These are phyloP conservation scores for Aspergillus kassunensis DNA, from an alignment of 495 filamentous ascomycete species.

Conservation along the genomic window DNA sequence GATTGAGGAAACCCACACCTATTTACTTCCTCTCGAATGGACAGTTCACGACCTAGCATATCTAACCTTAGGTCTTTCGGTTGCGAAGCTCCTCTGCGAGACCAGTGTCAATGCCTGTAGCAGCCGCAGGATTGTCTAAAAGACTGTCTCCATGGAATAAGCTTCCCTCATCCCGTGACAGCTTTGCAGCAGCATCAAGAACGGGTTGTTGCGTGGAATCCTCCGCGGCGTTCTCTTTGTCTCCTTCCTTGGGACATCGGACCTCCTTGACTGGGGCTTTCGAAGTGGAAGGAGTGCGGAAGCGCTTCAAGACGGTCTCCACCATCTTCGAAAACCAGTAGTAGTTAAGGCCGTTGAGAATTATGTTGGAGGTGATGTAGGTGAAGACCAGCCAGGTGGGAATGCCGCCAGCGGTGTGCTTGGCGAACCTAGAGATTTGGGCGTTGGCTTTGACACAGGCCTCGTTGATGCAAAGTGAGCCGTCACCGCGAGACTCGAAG, in stretches of 20 bases:
- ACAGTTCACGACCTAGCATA: too few relatives aligned
- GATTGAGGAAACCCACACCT: too few relatives aligned
- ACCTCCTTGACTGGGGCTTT: constrained; percentile 3
- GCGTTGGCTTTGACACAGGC: constrained; percentile 33
- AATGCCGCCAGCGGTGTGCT: constrained; percentile 45
- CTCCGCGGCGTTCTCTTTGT: constrained; percentile 21
- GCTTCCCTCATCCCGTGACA: constrained; percentile 34
- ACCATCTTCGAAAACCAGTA: constrained; percentile 99
- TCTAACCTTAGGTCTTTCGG: constrained; percentile 17
- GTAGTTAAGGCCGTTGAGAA: constrained; percentile 84
- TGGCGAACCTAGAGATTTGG: constrained; percentile 51
- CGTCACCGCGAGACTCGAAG: constrained; percentile 32
- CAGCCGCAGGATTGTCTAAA: constrained; percentile 17
- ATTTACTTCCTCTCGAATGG: neutral
- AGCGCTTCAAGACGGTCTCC: constrained; percentile 81
- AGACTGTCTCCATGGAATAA: constrained; percentile 26
- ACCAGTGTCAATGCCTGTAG: constrained; percentile 24
- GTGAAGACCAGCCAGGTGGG: constrained; percentile 76
- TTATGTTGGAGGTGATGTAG: constrained; percentile 74
- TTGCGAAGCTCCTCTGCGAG: constrained; percentile 27
- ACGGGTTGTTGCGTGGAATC: constrained; percentile 31
- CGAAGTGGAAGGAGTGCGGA: constrained; percentile 45
- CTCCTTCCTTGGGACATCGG: neutral
- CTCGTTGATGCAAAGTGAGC: constrained; percentile 31
- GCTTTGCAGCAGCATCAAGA: constrained; percentile 34